Base-by-base conservation (phyloP, 495 filamentous ascomycete species). In the Cercophora scortea region DNA sequence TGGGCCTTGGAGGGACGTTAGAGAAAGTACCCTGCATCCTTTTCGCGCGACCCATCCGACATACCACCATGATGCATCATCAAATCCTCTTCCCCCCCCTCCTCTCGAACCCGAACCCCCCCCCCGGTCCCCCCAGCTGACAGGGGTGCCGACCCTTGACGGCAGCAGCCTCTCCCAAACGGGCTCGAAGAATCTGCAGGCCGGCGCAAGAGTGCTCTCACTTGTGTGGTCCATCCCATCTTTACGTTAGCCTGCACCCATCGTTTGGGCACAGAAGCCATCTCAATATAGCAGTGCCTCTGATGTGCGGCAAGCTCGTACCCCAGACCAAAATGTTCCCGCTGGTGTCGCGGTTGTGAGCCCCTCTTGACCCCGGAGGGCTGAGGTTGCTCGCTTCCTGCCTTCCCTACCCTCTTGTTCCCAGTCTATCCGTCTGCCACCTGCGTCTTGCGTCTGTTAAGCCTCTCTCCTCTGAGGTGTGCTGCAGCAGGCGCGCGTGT, bases 271-370 rank as follows among this genome's bases (percentile, higher is more conserved):
- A 42, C 52, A 55, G 55, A 52, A 44, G 43, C 52, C 60, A 54
- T 69, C 67, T 73, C 63, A 70, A 72, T 71, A 73, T 72, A 74
- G 70, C 71, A 75, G 70, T 68, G 71, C 71, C 68, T 64, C 64
- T 52, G 18, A 46, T 52, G 48, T 64, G 63, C 66, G 54, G 56
- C 59, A 45, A 44, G 45, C 51, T 53, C 9, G 55, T 54, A 53
- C 59, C 53, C 55, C 53, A 55, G 45, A 53, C 40, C 42, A 12
- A 17, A 36, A 52, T 54, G 51, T 41, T 41, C 49, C 51, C 41
- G 32, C 41, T 53, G 19, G 47, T 48, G 52, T 45, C 40, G 51
- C 53, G 51, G 36, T 16, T 12, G 13, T 25, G 36, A 47, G 33
- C 32, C 52, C 45, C 42, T 18, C 35, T 52, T 34, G 18, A 18